Evolutionary conservation across 192 early-diverging fungal species (phyloP).

Genomic region (Glomus cerebriforme): DNA sequence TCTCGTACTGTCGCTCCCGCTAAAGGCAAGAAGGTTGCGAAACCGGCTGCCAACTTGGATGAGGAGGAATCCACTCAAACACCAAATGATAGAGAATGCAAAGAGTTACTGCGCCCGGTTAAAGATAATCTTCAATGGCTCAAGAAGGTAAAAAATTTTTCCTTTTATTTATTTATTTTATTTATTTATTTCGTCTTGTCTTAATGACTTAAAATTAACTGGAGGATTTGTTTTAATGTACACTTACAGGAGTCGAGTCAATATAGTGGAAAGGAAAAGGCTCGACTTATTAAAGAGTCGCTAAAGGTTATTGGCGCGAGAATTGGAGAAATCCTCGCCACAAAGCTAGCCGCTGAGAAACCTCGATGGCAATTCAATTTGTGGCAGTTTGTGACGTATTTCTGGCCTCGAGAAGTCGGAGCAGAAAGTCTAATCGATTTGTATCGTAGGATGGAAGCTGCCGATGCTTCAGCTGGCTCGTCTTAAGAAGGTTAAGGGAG

Average conservation of each 20-base stretch:
- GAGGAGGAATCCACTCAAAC: background rate
- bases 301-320: conserved; percentile 55
- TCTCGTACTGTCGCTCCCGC: too few species aligned
- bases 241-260: conserved; percentile 34
- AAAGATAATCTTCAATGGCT: conserved; percentile 59
- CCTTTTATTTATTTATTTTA: background rate
- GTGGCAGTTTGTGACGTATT: conserved; percentile 31
- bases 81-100: conserved; percentile 60
- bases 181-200: background rate
- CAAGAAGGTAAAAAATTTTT: conserved; percentile 32
- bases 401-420: conserved; percentile 15
- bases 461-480: conserved; percentile 4
- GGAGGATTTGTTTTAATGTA: background rate
- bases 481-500: background rate
- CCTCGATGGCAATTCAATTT: conserved; percentile 23
- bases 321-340: conserved; percentile 40
- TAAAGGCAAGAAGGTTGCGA: background rate
- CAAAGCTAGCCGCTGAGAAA: conserved; percentile 18
- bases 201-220: background rate
- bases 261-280: conserved; percentile 41
- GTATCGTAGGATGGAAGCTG: background rate
- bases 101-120: conserved; percentile 68
- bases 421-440: conserved; percentile 7
- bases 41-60: background rate
- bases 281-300: conserved; percentile 47